Evolutionary conservation across 805 yeast genomes (phyloP).

Genomic region (Kuraishia piskuri): DNA sequence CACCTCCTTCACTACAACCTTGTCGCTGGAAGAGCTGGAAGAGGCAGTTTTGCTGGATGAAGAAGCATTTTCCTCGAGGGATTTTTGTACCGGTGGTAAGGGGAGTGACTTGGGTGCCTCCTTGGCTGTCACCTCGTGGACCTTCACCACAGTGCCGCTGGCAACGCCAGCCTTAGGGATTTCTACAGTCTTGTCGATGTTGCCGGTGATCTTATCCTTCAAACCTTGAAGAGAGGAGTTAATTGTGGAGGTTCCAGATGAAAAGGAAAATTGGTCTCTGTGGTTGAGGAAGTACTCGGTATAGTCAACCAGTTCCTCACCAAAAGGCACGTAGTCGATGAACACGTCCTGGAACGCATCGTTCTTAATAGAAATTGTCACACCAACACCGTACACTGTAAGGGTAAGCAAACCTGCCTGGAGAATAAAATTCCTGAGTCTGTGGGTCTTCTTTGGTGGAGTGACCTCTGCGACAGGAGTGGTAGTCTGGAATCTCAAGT

Average conservation of each 20-base stretch:
- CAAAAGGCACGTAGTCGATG: conserved; percentile 57
- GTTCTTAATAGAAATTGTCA: conserved; percentile 44
- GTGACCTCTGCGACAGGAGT: conserved; percentile 2
- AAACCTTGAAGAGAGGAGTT: conserved; percentile 22
- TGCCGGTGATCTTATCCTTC: conserved; percentile 28
- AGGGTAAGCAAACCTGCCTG: conserved; percentile 17
- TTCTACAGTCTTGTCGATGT: conserved; percentile 28
- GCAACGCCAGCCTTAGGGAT: conserved; percentile 31
- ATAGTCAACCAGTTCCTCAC: conserved; percentile 41
- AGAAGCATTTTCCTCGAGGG: background rate
- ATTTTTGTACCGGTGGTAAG: background rate
- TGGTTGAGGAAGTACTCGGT: conserved; percentile 31
- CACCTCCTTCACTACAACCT: conserved; percentile 8
- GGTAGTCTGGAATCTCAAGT: conserved; percentile 14
- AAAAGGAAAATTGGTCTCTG: conserved; percentile 10
- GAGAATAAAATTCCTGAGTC: conserved; percentile 17
- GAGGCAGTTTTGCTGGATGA: background rate
- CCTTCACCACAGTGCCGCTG: conserved; percentile 21
- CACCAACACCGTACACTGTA: conserved; percentile 46
- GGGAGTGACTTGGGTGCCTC: background rate
- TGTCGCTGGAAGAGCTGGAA: conserved; percentile 8
- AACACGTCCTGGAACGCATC: conserved; percentile 56
- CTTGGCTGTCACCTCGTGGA: conserved; percentile 6
- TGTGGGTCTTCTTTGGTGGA: conserved; percentile 14
- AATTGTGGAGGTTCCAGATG: conserved; percentile 8